These are phyloP conservation scores for Pseudozyma sp. DNA, from an alignment of 1,284 basidiomycete genomes.

Conservation along the genomic window DNA sequence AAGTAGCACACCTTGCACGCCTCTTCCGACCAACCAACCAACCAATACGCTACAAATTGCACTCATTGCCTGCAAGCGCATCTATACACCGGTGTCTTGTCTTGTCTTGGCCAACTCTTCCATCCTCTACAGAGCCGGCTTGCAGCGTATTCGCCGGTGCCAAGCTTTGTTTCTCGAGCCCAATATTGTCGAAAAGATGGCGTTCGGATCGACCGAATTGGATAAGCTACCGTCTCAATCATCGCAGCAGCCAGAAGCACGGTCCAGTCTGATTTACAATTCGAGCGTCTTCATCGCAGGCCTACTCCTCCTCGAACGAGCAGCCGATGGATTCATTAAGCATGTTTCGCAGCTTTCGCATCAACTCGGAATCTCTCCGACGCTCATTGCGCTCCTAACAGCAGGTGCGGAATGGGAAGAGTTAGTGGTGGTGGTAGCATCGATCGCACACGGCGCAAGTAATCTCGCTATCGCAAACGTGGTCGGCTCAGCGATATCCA, in stretches of 20 bases:
- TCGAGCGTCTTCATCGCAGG: conserved; percentile 38
- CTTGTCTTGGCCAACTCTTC: neutral
- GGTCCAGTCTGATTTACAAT: conserved; percentile 25
- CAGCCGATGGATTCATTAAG: conserved; percentile 39
- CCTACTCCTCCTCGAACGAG: conserved; percentile 31
- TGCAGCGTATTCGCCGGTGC: conserved; percentile 1
- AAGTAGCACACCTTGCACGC: neutral
- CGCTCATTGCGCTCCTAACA: conserved; percentile 45
- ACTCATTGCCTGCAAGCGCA: too few relatives aligned
- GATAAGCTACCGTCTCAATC: neutral
- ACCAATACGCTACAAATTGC: neutral
- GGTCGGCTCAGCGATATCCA: conserved; percentile 60
- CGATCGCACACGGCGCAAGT: conserved; percentile 36
- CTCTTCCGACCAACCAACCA: neutral
- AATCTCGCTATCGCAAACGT: conserved; percentile 58
- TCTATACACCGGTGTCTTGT: neutral
- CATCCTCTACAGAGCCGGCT: neutral
- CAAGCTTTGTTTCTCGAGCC: too few relatives aligned
- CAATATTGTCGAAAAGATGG: neutral
- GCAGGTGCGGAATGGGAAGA: conserved; percentile 58
- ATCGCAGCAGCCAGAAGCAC: neutral
- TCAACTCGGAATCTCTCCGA: conserved; percentile 34
- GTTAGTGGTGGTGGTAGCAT: conserved; percentile 40
- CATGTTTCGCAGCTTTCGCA: conserved; percentile 37
- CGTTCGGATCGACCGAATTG: conserved; percentile 10